Evolutionary conservation across 2,329 filamentous ascomycete species (phyloP).

Genomic region (Aphanocladium album): DNA sequence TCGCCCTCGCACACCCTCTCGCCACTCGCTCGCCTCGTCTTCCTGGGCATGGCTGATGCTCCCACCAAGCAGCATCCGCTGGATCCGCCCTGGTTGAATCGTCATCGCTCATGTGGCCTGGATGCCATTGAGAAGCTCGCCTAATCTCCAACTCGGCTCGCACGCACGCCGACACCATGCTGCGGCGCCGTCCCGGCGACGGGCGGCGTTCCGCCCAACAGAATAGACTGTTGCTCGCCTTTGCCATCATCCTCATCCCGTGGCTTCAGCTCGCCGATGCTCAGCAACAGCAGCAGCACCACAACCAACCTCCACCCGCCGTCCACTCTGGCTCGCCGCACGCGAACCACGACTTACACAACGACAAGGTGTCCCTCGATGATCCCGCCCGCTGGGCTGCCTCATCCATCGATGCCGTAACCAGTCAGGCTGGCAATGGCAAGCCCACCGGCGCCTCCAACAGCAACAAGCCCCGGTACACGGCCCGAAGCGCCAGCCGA

Average conservation of each 20-base stretch:
- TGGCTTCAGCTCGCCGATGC: slow-evolving; percentile 52
- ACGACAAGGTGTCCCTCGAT: slow-evolving; percentile 23
- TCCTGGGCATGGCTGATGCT: slow-evolving; percentile 9
- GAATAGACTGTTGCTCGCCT: slow-evolving; percentile 47
- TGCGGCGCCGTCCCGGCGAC: slow-evolving; percentile 60
- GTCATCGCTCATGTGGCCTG: background rate
- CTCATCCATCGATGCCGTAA: slow-evolving; percentile 21
- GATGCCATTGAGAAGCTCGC: slow-evolving; percentile 2
- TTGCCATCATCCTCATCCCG: slow-evolving; percentile 54
- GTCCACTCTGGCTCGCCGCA: slow-evolving; percentile 14
- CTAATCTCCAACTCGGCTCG: background rate
- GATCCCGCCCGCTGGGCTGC: slow-evolving; percentile 17
- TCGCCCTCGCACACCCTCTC: background rate
- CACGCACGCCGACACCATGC: slow-evolving; percentile 46
- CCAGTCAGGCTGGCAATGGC: slow-evolving; percentile 23
- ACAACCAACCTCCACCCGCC: slow-evolving; percentile 5
- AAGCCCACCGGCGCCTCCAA: slow-evolving; percentile 23
- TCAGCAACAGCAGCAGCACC: slow-evolving; percentile 50
- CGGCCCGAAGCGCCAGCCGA: slow-evolving; percentile 22
- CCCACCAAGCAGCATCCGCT: slow-evolving; percentile 1
- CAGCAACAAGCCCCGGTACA: slow-evolving; percentile 17
- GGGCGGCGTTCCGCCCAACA: slow-evolving; percentile 44
- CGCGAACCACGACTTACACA: slow-evolving; percentile 19
- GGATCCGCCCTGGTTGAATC: slow-evolving; percentile 1
- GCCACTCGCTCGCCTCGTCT: background rate